Percentiles rank a stretch among this genome's conserved stretches.
phyloP scores from a whole-genome alignment of 371 early-diverging fungal genomes.

The Cokeromyces recurvatus region DNA sequence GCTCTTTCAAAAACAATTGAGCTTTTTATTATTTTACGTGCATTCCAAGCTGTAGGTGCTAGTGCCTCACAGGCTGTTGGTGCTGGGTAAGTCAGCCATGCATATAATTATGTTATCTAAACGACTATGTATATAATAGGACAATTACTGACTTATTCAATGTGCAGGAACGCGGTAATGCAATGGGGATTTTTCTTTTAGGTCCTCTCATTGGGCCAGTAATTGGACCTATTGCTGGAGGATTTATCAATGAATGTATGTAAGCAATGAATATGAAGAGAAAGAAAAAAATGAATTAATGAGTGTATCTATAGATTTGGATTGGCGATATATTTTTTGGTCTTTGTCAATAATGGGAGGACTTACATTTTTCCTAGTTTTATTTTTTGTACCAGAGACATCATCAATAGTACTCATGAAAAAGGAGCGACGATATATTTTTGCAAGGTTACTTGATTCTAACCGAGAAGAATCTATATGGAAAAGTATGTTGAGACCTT shows the following conservation, averaged over 20 bases:
- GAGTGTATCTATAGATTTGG: conserved; percentile 27
- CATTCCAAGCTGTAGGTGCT: conserved; percentile 67
- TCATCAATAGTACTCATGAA: conserved; percentile 12
- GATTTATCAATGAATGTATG: conserved; percentile 41
- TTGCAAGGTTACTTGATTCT: too few relatives aligned
- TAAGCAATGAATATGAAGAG: conserved; percentile 26
- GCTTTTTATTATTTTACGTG: conserved; percentile 55
- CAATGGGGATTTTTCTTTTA: conserved; percentile 57
- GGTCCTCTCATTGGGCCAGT: conserved; percentile 58
- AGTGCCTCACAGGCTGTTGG: conserved; percentile 72
- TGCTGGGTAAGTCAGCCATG: conserved; percentile 59
- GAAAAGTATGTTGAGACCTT: conserved; percentile 34
- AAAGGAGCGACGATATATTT: too few relatives aligned
- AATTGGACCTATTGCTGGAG: conserved; percentile 41
- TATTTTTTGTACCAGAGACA: conserved; percentile 69
- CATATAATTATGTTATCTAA: neutral
- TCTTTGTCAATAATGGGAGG: conserved; percentile 54
- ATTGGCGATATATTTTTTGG: conserved; percentile 70
- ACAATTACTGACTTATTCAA: conserved; percentile 32
- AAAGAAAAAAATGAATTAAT: too few relatives aligned
- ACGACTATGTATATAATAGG: conserved; percentile 18
- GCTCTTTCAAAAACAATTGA: conserved; percentile 52
- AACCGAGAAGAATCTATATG: neutral
- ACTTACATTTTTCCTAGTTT: conserved; percentile 47
- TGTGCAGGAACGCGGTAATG: conserved; percentile 43